phyloP scores from a whole-genome alignment of 1,139 yeast genomes.

The Suhomyces terraborum region DNA sequence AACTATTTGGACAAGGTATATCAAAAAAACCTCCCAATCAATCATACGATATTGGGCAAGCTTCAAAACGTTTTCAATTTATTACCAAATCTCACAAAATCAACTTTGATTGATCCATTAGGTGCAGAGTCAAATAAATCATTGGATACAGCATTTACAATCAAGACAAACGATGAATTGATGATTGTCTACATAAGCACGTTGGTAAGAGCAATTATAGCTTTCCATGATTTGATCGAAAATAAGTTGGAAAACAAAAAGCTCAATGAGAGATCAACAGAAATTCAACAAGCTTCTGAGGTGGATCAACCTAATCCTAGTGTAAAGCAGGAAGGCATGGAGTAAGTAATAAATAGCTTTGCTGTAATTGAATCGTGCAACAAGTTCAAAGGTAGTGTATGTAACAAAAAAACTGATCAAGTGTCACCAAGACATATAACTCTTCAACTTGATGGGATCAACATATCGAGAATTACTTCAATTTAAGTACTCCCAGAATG shows the following conservation, averaged over 20 bases:
- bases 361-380: not conserved
- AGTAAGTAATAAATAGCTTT: conserved; percentile 3
- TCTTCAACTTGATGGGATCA: not conserved
- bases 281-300: conserved; percentile 1
- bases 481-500: conserved; percentile 17
- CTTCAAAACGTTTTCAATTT: conserved; percentile 93
- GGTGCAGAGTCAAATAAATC: conserved; percentile 35
- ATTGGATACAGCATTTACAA: conserved; percentile 78
- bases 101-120: conserved; percentile 19
- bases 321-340: not conserved
- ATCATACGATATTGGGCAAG: conserved; percentile 88
- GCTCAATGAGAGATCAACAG: conserved; percentile 35
- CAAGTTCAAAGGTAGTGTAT: conserved; percentile 6
- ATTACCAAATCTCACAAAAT: conserved; percentile 72
- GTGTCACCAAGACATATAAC: not conserved
- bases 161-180: conserved; percentile 92
- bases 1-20: conserved; percentile 76
- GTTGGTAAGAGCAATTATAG: conserved; percentile 89
- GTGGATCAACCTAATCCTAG: not conserved
- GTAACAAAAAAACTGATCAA: not conserved
- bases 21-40: conserved; percentile 73
- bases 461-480: no score
- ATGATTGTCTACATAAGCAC: conserved; percentile 92
- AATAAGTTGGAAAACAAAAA: conserved; percentile 86
- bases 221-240: conserved; percentile 95